These are phyloP conservation scores for Leucaena leucocephala DNA, from an alignment of 306 rosid genomes.

Conservation along the genomic window DNA sequence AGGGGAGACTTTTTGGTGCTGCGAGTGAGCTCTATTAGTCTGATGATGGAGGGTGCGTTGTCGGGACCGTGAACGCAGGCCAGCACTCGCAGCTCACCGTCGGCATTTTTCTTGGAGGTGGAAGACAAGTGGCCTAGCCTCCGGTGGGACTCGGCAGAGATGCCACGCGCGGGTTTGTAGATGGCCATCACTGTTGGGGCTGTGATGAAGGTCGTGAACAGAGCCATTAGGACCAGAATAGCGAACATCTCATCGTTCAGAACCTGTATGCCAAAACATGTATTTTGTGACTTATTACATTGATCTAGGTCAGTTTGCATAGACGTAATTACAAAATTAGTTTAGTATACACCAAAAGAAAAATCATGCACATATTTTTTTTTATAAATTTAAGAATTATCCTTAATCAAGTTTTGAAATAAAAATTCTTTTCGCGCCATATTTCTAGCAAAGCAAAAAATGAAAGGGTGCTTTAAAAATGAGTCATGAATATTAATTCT, in stretches of 20 bases:
- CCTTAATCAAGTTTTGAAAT: too few relatives aligned
- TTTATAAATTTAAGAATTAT: too few relatives aligned
- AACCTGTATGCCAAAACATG: constrained; percentile 47
- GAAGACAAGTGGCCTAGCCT: constrained; percentile 55
- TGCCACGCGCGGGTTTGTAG: constrained; percentile 65
- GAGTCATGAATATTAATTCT: too few relatives aligned
- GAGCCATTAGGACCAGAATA: constrained; percentile 82
- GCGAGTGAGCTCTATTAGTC: constrained; percentile 60
- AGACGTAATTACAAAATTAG: too few relatives aligned
- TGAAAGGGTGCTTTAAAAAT: too few relatives aligned
- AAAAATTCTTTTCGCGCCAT: too few relatives aligned
- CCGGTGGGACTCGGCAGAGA: constrained; percentile 22
- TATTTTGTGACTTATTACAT: too few relatives aligned
- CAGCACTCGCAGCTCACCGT: constrained; percentile 57
- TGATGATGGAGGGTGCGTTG: constrained; percentile 57
- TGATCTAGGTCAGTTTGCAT: too few relatives aligned
- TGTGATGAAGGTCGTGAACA: constrained; percentile 86
- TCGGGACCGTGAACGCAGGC: constrained; percentile 1
- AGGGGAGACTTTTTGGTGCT: constrained; percentile 49
- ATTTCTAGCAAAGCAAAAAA: too few relatives aligned
- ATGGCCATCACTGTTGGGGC: constrained; percentile 77
- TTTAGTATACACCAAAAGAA: too few relatives aligned
- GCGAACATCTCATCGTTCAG: constrained; percentile 79
- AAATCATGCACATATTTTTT: too few relatives aligned
- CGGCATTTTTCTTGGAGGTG: background rate